Evolutionary conservation across 352 stramenopile genomes (phyloP).

Genomic region (Peronospora tabacina): DNA sequence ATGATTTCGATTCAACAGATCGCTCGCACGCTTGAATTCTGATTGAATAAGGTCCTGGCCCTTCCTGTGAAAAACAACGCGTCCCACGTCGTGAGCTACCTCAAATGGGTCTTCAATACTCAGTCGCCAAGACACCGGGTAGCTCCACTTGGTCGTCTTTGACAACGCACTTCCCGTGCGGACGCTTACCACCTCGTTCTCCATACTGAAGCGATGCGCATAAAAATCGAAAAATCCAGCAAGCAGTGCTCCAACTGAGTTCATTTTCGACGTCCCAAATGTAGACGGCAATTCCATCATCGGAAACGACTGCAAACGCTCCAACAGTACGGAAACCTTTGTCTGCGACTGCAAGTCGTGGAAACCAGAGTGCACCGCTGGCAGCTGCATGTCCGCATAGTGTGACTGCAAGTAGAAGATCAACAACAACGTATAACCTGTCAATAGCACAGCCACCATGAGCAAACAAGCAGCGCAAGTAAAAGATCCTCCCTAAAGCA

Average conservation of each 20-base stretch:
- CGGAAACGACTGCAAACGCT: conserved; percentile 63
- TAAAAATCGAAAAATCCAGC: conserved; percentile 97
- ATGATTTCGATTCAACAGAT: conserved; percentile 37
- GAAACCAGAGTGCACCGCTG: conserved; percentile 40
- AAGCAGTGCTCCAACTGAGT: conserved; percentile 89
- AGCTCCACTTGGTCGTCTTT: conserved; percentile 67
- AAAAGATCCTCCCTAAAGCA: conserved; percentile 1
- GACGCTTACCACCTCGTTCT: conserved; percentile 91
- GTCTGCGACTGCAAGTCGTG: conserved; percentile 80
- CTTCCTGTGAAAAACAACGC: conserved; percentile 68
- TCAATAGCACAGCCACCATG: neutral
- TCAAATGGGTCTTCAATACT: conserved; percentile 87
- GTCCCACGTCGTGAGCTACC: conserved; percentile 63
- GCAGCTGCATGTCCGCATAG: conserved; percentile 43
- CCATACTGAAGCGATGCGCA: conserved; percentile 92
- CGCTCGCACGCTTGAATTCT: conserved; percentile 57
- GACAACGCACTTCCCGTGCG: conserved; percentile 57
- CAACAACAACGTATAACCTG: conserved; percentile 93
- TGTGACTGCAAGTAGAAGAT: conserved; percentile 94
- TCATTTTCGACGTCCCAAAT: conserved; percentile 59
- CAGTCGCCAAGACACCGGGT: conserved; percentile 58
- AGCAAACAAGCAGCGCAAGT: conserved; percentile 2
- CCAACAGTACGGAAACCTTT: conserved; percentile 79
- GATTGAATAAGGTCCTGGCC: conserved; percentile 50
- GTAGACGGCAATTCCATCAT: conserved; percentile 35